Evolutionary conservation across 305 asterid genomes (phyloP).

Genomic region (Nicotiana rustica): DNA sequence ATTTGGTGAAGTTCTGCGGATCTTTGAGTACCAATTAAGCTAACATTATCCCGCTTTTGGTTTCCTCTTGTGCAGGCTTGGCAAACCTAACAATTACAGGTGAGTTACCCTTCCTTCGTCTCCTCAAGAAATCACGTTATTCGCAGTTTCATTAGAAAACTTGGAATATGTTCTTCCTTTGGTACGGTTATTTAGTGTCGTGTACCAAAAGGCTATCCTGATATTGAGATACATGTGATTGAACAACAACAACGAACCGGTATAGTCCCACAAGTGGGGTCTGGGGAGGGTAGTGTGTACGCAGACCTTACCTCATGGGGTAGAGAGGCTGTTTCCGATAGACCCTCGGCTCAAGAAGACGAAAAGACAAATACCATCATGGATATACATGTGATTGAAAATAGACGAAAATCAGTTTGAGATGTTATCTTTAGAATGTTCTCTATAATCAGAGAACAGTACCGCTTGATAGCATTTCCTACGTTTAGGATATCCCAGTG

Average conservation of each 20-base stretch:
- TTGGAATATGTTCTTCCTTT: not conserved
- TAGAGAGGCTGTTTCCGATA: no score
- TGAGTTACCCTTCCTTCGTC: slow-evolving; percentile 34
- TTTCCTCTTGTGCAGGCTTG: slow-evolving; percentile 65
- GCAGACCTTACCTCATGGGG: no score
- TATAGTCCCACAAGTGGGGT: no score
- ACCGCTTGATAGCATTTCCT: not conserved
- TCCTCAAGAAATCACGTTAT: not conserved
- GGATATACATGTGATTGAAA: not conserved
- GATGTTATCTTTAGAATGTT: not conserved
- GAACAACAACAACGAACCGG: no score
- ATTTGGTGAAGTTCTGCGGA: not conserved
- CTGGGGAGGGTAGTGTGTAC: no score
- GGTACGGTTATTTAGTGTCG: not conserved
- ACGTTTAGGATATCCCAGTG: not conserved
- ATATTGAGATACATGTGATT: not conserved
- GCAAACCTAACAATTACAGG: slow-evolving; percentile 76
- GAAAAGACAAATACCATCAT: no score
- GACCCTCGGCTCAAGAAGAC: no score
- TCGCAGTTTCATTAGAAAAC: not conserved
- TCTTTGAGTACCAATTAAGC: slow-evolving; percentile 26
- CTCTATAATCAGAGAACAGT: not conserved
- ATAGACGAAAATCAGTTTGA: not conserved
- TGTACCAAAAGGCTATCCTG: not conserved
- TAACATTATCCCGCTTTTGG: slow-evolving; percentile 35